phyloP scores from a whole-genome alignment of 2,329 filamentous ascomycete genomes.

The Paecilomyces niveus region DNA sequence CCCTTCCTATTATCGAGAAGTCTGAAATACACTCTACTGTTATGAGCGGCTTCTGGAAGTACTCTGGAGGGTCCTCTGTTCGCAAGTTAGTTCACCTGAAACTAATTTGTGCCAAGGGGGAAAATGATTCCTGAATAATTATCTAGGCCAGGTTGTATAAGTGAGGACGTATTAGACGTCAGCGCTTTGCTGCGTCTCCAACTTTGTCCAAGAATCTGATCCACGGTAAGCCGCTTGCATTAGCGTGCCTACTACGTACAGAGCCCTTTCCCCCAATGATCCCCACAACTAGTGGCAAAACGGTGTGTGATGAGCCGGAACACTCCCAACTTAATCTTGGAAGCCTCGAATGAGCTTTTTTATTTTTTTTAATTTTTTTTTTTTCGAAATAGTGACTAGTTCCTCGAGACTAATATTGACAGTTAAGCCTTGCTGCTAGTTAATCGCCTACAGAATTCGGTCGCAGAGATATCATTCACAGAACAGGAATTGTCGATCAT shows the following conservation, averaged over 20 bases:
- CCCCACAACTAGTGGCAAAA: neutral
- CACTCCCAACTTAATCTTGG: neutral
- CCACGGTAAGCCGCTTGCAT: neutral
- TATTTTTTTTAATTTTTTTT: too few species aligned
- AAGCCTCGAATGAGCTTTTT: neutral
- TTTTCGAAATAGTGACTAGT: neutral
- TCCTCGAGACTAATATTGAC: too few species aligned
- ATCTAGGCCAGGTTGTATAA: too few species aligned
- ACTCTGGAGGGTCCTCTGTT: too few species aligned
- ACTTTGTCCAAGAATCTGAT: neutral
- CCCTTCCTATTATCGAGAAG: too few species aligned
- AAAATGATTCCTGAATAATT: too few species aligned
- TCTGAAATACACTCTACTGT: too few species aligned
- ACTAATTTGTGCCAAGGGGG: too few species aligned
- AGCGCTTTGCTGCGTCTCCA: too few species aligned
- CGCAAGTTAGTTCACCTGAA: too few species aligned
- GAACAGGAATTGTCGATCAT: neutral
- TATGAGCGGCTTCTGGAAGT: too few species aligned
- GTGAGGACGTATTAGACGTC: neutral
- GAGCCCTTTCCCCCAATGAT: too few species aligned
- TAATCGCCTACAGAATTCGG: neutral
- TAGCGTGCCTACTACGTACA: neutral
- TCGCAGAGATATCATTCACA: neutral
- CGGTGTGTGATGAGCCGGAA: neutral
- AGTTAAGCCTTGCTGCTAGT: neutral